Base-by-base conservation (phyloP, 2,329 filamentous ascomycete species). In the Pseudogymnoascus sp. region DNA sequence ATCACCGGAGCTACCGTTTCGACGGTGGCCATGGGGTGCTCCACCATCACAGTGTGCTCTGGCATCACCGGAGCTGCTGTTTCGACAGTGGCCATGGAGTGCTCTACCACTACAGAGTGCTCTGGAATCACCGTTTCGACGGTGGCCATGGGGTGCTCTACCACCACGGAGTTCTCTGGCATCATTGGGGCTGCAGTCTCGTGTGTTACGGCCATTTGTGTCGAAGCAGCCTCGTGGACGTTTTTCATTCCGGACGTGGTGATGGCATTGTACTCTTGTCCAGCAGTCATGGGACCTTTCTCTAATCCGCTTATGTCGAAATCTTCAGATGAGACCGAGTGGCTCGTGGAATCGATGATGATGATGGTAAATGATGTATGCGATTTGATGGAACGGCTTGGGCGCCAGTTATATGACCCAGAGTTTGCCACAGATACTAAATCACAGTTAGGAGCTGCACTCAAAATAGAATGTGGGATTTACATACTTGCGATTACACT, bases 341-440 rank as follows among this genome's bases (percentile, higher is more conserved):
- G 46, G 46, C 46, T 53, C 1, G 46, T 16, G 46, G 46, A 53
- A 53, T 53, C 46, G 46, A 53, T 31, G 46, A 53, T 53, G 46
- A 53, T 53, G 14, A 53, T 31, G 46, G 46, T 53, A 53, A 53
- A 53, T 3, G 46, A 53, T 16, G 31, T 28, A 12, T 53, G 46
- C 23, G 46, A 53, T 53, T 53, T 53, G 25, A 18, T 53, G 46
- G 46, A 53, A 31, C 46, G 46, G 23, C 46, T 53, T 31, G 46
- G 46, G n/a, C 46, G 46, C 46, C 46, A 53, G 23, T 53, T 31
- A 53, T 53, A 53, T 31, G 46, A 53, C 46, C 46, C 46, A 1
- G 46, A 53, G 25, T 53, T 53, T 53, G 46, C 23, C n/a, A 53
- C 25, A 3, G 46, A 53, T 31, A n/a, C 46, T 53, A 53, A 31